Base-by-base conservation (phyloP, 345 rosid species). In the Mangifera indica region DNA sequence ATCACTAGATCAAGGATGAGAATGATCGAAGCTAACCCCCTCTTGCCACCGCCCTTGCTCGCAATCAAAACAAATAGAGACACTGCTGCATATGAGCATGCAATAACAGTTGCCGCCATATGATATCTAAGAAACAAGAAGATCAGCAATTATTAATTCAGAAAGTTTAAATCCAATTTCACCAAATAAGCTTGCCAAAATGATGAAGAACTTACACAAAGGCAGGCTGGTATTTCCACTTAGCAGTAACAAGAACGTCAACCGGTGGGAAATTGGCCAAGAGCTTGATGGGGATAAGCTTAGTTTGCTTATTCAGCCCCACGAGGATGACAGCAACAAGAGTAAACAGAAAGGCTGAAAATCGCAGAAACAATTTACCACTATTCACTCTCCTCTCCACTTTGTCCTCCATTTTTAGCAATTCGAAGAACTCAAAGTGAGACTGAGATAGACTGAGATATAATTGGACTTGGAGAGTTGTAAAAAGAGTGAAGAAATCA, bases 201-300 rank as follows among this genome's bases (percentile, higher is more conserved):
- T 54, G 52, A 55, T 4, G 42, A 69, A 70, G 76, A 53, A 48
- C 93, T 80, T 83, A 91, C 96, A 79, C 79, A 55, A 88, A 87
- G 53, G 93, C 90, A 60, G 97, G 85, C 63, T 87, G 66, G 80
- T 89, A 76, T 60, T 63, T 75, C 79, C 88, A 81, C 79, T 81
- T 85, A 62, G 97, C 95, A 15, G 74, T 46, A 15, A 76, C 83
- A 49, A 93, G 68, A 70, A 89, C 60, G 60, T 80, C 9, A 2
- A 91, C 53, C n/a, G 90, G 80, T 56, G 97, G 93, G 52, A 91
- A 42, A 63, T 42, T 54, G 1, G 79, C 78, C 26, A 83, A 10
- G 59, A 91, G 1, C 72, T 79, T 66, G 3, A 91, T 1, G 0
- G 90, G 73, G 14, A 87, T 81, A 46, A 77, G 26, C 67, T 72